Evolutionary conservation across 2,329 filamentous ascomycete genomes (phyloP), one percentile per base, ranked within the genome.

Genomic region (Exophiala mesophila): DNA sequence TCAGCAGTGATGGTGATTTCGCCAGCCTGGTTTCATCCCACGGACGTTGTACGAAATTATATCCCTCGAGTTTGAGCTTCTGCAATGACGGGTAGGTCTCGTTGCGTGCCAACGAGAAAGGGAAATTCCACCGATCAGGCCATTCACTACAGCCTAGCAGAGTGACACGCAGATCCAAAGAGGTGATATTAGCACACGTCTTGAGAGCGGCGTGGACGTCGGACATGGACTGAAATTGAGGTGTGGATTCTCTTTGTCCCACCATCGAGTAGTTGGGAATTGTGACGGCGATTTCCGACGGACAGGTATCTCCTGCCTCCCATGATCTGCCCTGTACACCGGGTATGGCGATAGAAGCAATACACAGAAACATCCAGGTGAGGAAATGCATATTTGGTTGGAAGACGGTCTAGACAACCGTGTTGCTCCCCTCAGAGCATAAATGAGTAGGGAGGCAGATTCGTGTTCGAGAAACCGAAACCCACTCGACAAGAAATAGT

Each of bases 151-250:
- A 41, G 13, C 38, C 38, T 3, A 24, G 38, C 3, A 41, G 6
- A 2, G 29, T 17, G 3, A 41, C 20, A 6, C 38, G 38, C n/a
- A 41, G 38, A 13, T 41, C 38, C 1, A 41, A 19, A 9, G 29
- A 7, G 13, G 38, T 41, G 10, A 41, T 41, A 15, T 34, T 26
- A 1, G 38, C 15, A 30, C 38, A 41, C 8, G 29, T 15, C 26
- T n/a, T 4, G 2, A 41, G 20, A 1, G 20, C 20, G 6, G 2
- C 5, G 19, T 41, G 38, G 6, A 41, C 38, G 5, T n/a, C 10
- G 4, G 38, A 4, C 38, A 34, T 41, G 17, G 28, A 33, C 4
- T 29, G n/a, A 28, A 40, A 24, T 5, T 5, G n/a, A 8, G 38
- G 28, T 19, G 17, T 19, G 7, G 15, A 13, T 31, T 31, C 29